Conservation (phyloP, 1,139 yeast species). For the Entelexis paramagnoliae region DNA sequence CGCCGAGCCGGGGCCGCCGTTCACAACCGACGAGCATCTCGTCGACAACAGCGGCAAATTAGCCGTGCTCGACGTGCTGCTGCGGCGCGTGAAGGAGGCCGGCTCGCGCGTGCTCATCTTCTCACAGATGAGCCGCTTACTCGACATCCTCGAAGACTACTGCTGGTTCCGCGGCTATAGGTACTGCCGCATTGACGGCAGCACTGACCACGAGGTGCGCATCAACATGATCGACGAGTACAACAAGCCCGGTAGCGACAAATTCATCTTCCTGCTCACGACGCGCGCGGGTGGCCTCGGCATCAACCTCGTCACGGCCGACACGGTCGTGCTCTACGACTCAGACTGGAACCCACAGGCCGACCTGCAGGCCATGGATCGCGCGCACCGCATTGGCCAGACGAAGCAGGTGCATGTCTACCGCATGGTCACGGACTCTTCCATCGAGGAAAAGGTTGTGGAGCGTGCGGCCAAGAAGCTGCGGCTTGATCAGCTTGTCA, state of each 20-base stretch:
- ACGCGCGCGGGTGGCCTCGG: slow-evolving; percentile 98
- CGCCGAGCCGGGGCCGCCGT: slow-evolving; percentile 98
- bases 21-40: slow-evolving; percentile 89
- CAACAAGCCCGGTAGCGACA: slow-evolving; percentile 70
- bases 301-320: slow-evolving; percentile 87
- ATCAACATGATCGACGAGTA: slow-evolving; percentile 87
- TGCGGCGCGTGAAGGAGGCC: slow-evolving; percentile 57
- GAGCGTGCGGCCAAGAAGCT: slow-evolving; percentile 95
- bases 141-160: slow-evolving; percentile 89
- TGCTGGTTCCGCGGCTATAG: slow-evolving; percentile 75
- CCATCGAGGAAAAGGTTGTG: slow-evolving; percentile 89
- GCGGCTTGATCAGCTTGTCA: slow-evolving; percentile 85
- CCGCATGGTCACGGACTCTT: slow-evolving; percentile 88
- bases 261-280: slow-evolving; percentile 76
- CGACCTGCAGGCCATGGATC: slow-evolving; percentile 96
- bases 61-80: slow-evolving; percentile 73
- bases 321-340: slow-evolving; percentile 78
- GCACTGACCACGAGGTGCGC: slow-evolving; percentile 90
- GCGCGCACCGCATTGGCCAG: slow-evolving; percentile 97
- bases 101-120: slow-evolving; percentile 90
- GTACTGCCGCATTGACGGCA: slow-evolving; percentile 91
- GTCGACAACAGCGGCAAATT: slow-evolving; percentile 83
- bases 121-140: slow-evolving; percentile 87
- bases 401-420: slow-evolving; percentile 89
- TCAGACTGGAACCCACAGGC: slow-evolving; percentile 99